Percentiles rank a stretch among this genome's conserved stretches.
Evolutionary conservation across 2,329 filamentous ascomycete species (phyloP).

Genomic region (Chrysosporium keratinophilum): DNA sequence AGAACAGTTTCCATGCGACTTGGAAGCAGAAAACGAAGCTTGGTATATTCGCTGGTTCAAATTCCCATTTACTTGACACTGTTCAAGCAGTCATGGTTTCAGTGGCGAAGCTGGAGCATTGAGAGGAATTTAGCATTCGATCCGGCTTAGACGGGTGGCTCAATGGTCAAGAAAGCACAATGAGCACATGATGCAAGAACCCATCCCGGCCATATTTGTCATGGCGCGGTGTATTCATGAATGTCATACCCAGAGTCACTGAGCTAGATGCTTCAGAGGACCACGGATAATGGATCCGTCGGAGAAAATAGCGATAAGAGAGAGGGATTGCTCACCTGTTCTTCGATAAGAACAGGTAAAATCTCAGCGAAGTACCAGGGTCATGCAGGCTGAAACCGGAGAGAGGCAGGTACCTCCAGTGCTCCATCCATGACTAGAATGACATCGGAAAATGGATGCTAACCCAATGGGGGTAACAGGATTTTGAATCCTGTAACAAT

Average conservation of each 20-base stretch:
- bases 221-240: not conserved
- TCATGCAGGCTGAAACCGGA: constrained; percentile 6
- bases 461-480: not conserved
- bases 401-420: not conserved
- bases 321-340: not conserved
- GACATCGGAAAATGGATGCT: not conserved
- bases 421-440: not conserved
- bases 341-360: not conserved
- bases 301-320: not conserved
- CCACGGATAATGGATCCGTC: not conserved
- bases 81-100: constrained; percentile 9
- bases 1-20: constrained; percentile 3
- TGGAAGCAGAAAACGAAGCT: not conserved
- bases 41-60: constrained; percentile 5
- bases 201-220: not conserved
- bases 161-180: not conserved
- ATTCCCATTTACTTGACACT: constrained; percentile 5
- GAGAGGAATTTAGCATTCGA: not conserved
- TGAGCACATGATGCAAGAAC: not conserved
- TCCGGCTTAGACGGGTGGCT: not conserved
- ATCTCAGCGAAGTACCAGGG: not conserved
- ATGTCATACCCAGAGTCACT: not conserved
- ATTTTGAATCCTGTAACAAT: constrained; percentile 7
- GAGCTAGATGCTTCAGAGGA: not conserved
- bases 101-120: constrained; percentile 8